A percentile compares a stretch with the other conserved stretches of the same genome.
Evolutionary conservation across 2,329 filamentous ascomycete genomes (phyloP).

Genomic region (Peltaster fructicola): DNA sequence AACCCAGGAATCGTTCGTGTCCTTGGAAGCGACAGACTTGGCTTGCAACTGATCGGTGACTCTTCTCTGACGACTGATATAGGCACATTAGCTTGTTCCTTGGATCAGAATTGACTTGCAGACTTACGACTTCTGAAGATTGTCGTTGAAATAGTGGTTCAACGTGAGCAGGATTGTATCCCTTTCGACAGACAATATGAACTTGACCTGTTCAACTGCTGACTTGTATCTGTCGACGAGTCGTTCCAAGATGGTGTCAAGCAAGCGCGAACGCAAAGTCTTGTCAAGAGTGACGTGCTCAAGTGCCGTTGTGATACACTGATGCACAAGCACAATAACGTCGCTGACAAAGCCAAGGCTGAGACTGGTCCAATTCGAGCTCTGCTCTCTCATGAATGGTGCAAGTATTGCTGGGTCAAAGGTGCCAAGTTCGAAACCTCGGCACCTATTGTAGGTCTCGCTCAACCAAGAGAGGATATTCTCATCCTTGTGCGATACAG

Average conservation of each 20-base stretch:
- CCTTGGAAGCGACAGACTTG: slow-evolving; percentile 3
- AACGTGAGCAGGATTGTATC: slow-evolving; percentile 29
- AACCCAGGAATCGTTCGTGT: slow-evolving; percentile 6
- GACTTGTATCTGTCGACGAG: slow-evolving; percentile 28
- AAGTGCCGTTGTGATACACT: slow-evolving; percentile 32
- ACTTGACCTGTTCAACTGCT: slow-evolving; percentile 32
- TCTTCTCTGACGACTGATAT: slow-evolving; percentile 8
- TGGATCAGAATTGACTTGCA: background rate
- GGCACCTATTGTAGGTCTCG: slow-evolving; percentile 28
- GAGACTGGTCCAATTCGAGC: slow-evolving; percentile 35
- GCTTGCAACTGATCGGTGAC: slow-evolving; percentile 3
- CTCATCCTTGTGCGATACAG: slow-evolving; percentile 27
- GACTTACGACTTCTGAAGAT: slow-evolving; percentile 22
- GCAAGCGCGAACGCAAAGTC: slow-evolving; percentile 26
- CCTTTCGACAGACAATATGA: slow-evolving; percentile 36
- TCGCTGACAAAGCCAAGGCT: slow-evolving; percentile 33
- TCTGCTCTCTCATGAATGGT: slow-evolving; percentile 35
- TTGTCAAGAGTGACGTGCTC: slow-evolving; percentile 26
- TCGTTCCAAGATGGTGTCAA: slow-evolving; percentile 26
- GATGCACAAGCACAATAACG: slow-evolving; percentile 34
- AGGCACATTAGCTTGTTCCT: slow-evolving; percentile 2
- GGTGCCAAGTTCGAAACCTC: slow-evolving; percentile 38
- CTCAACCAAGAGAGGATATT: too few relatives aligned
- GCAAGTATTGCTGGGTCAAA: slow-evolving; percentile 26
- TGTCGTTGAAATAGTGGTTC: slow-evolving; percentile 36